A percentile compares a stretch with the other conserved stretches of the same genome.
phyloP scores from a whole-genome alignment of 1,284 basidiomycete genomes.

The Sphaerobolus stellatus region DNA sequence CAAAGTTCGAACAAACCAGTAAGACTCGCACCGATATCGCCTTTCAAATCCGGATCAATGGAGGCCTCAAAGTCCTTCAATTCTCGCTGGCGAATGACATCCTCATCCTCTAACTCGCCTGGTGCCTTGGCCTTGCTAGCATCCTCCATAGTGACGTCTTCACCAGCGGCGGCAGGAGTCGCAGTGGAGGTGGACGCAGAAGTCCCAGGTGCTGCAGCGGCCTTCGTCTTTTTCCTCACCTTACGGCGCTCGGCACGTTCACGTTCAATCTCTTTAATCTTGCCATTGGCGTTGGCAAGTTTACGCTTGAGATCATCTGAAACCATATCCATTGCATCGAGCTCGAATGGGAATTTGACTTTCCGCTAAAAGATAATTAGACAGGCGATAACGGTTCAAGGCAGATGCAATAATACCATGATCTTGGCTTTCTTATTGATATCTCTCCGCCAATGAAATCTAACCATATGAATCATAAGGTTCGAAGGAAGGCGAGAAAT shows the following conservation, averaged over 20 bases:
- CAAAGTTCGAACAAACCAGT: slow-evolving; percentile 85
- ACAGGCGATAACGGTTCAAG: neutral
- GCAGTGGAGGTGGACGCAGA: slow-evolving; percentile 23
- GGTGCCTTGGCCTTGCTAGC: slow-evolving; percentile 22
- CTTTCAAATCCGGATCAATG: slow-evolving; percentile 61
- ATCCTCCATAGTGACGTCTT: slow-evolving; percentile 44
- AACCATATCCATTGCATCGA: slow-evolving; percentile 83
- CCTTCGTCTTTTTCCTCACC: slow-evolving; percentile 74
- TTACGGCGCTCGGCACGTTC: slow-evolving; percentile 84
- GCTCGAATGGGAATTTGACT: slow-evolving; percentile 89
- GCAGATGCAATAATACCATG: slow-evolving; percentile 56
- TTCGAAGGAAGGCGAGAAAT: slow-evolving; percentile 84
- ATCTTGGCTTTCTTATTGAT: slow-evolving; percentile 92
- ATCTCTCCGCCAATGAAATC: slow-evolving; percentile 94
- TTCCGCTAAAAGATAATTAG: slow-evolving; percentile 57
- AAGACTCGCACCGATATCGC: slow-evolving; percentile 70
- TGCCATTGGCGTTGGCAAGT: slow-evolving; percentile 68
- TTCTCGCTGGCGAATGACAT: slow-evolving; percentile 59
- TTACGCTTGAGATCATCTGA: slow-evolving; percentile 78
- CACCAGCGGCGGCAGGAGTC: neutral
- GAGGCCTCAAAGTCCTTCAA: slow-evolving; percentile 61
- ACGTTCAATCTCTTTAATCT: slow-evolving; percentile 78
- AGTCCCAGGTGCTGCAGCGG: slow-evolving; percentile 30
- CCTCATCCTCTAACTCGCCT: slow-evolving; percentile 61
- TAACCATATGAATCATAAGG: slow-evolving; percentile 88